Evolutionary conservation across 1,139 yeast species (phyloP).

Genomic region (Scheffersomyces segobiensis): DNA sequence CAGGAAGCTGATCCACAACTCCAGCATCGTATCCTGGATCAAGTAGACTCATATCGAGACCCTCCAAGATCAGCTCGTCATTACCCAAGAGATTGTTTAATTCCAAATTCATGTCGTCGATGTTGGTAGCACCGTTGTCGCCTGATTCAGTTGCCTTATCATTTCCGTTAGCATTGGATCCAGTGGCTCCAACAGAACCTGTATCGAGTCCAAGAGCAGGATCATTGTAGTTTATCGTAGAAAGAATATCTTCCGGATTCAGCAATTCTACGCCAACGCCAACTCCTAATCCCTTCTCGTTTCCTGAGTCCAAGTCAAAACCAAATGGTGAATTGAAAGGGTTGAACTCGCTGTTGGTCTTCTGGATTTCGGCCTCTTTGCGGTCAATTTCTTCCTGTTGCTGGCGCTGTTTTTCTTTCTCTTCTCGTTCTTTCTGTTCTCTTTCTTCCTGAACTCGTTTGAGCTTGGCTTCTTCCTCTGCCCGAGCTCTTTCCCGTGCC

Average conservation of each 20-base stretch:
- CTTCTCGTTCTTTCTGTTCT: conserved; percentile 5
- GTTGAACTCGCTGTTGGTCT: conserved; percentile 8
- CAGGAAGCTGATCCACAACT: conserved; percentile 21
- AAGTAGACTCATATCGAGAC: conserved; percentile 43
- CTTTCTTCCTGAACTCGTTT: conserved; percentile 9
- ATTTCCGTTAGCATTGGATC: conserved; percentile 7
- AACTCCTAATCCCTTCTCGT: conserved; percentile 12
- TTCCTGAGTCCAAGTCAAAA: conserved; percentile 21
- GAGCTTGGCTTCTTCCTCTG: conserved; percentile 12
- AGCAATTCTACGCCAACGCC: conserved; percentile 25
- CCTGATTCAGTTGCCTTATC: conserved; percentile 5
- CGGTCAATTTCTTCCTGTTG: conserved; percentile 13
- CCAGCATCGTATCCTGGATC: conserved; percentile 34
- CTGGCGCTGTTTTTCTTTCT: conserved; percentile 14
- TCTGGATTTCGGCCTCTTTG: conserved; percentile 7
- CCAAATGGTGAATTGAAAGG: conserved; percentile 25
- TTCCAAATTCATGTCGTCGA: conserved; percentile 29
- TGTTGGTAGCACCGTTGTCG: conserved; percentile 10
- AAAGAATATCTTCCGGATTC: conserved; percentile 41
- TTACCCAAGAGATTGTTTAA: conserved; percentile 44
- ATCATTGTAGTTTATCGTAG: conserved; percentile 32
- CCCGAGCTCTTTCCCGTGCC: conserved; percentile 10
- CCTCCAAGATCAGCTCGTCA: conserved; percentile 46
- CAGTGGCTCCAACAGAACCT: not conserved
- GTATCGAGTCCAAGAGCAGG: not conserved